A percentile compares a stretch with the other conserved stretches of the same genome.
phyloP scores from a whole-genome alignment of 2,329 filamentous ascomycete species.

The Colletotrichum zoysiae region DNA sequence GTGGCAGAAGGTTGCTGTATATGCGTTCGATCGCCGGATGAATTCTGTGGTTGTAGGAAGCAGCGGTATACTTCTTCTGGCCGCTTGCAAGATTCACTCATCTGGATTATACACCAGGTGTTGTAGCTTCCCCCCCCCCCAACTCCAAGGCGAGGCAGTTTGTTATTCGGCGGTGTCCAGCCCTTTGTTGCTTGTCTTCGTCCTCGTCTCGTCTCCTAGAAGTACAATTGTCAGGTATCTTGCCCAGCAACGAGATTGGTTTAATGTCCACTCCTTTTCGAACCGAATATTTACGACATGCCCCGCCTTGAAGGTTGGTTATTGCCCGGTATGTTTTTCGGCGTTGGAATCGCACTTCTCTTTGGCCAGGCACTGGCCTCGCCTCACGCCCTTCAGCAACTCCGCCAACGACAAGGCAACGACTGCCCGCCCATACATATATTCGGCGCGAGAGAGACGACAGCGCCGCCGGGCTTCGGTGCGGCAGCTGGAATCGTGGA shows the following conservation, averaged over 20 bases:
- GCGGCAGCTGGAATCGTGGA: conserved; percentile 64
- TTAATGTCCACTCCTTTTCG: conserved; percentile 16
- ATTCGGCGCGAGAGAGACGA: conserved; percentile 62
- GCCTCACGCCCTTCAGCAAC: conserved; percentile 4
- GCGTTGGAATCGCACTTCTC: conserved; percentile 23
- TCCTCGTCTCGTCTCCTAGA: background rate
- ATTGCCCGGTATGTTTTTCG: conserved; percentile 29
- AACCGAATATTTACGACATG: conserved; percentile 6
- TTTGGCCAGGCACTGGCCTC: conserved; percentile 30
- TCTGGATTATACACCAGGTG: background rate
- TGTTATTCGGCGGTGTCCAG: background rate
- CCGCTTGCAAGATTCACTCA: background rate
- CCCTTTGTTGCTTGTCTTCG: background rate
- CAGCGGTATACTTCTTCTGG: conserved; percentile 12
- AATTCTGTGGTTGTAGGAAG: conserved; percentile 11
- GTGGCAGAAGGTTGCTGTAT: background rate
- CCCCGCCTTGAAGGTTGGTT: background rate
- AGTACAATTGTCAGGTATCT: conserved; percentile 14
- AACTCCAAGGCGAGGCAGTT: background rate
- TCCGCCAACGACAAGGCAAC: conserved; percentile 18
- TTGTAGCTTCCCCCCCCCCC: background rate
- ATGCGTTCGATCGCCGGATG: conserved; percentile 19
- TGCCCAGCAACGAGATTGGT: background rate
- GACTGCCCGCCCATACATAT: conserved; percentile 58
- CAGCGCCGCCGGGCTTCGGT: conserved; percentile 65